phyloP scores from a whole-genome alignment of 805 yeast species.

The Hermanozyma aechmeae region DNA sequence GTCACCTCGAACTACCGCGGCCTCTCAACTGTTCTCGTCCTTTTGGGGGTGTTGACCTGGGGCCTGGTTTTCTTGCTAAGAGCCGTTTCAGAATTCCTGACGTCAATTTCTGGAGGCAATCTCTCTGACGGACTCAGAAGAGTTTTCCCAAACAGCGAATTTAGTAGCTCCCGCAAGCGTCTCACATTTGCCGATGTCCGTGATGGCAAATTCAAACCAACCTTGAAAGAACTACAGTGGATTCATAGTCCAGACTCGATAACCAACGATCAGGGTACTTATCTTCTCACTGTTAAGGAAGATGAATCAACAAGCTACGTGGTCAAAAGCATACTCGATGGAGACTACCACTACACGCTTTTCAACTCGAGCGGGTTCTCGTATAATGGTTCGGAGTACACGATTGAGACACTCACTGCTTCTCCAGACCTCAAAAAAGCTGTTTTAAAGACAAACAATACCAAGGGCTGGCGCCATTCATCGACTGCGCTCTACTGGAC shows the following conservation, averaged over 20 bases:
- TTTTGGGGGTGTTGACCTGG: no score
- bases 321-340: slow-evolving; percentile 44
- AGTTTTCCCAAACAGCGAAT: no score
- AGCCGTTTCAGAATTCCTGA: no score
- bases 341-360: slow-evolving; percentile 33
- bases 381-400: slow-evolving; percentile 28
- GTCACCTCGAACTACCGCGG: no score
- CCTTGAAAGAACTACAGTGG: slow-evolving; percentile 59
- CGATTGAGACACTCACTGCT: slow-evolving; percentile 47
- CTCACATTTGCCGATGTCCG: slow-evolving; percentile 32
- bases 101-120: no score
- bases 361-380: slow-evolving; percentile 41
- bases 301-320: slow-evolving; percentile 39
- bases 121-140: no score
- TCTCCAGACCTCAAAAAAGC: slow-evolving; percentile 60
- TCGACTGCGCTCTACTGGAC: slow-evolving; percentile 11
- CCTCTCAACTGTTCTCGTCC: no score
- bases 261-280: slow-evolving; percentile 57
- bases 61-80: no score
- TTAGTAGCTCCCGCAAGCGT: no score
- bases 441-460: slow-evolving; percentile 49
- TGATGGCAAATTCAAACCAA: slow-evolving; percentile 48
- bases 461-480: slow-evolving; percentile 32
- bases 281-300: slow-evolving; percentile 28
- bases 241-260: slow-evolving; percentile 42